Evolutionary conservation across 1,139 yeast genomes (phyloP).

Genomic region (Pichia cactophila): DNA sequence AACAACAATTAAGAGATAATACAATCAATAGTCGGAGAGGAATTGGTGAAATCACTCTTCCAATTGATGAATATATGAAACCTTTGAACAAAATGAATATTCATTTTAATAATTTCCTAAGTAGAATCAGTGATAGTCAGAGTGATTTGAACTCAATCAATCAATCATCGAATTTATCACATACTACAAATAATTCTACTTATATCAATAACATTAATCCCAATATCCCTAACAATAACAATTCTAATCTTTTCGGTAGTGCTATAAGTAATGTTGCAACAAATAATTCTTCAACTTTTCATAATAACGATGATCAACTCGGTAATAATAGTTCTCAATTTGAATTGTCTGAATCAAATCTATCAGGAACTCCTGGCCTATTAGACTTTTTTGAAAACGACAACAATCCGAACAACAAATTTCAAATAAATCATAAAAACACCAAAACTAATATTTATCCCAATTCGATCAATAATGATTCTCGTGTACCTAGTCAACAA

Average conservation of each 20-base stretch:
- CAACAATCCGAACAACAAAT: neutral
- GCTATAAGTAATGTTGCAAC: constrained; percentile 16
- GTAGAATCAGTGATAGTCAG: constrained; percentile 14
- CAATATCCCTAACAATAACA: neutral
- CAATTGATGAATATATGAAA: constrained; percentile 37
- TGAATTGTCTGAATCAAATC: neutral
- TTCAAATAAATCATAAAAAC: neutral
- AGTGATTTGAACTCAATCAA: neutral
- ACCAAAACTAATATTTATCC: neutral
- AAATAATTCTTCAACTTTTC: neutral
- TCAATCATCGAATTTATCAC: neutral
- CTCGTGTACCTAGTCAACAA: neutral
- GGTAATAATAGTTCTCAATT: neutral
- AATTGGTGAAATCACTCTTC: constrained; percentile 39
- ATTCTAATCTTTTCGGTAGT: constrained; percentile 15
- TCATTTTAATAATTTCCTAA: constrained; percentile 27
- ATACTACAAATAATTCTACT: no score
- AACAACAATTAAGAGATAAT: neutral
- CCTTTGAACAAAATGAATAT: constrained; percentile 29
- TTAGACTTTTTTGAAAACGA: constrained; percentile 31
- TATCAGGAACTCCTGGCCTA: constrained; percentile 30
- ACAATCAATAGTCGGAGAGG: constrained; percentile 21
- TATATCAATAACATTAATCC: neutral
- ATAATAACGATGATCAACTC: neutral
- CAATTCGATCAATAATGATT: neutral